phyloP scores from a whole-genome alignment of 768 basidiomycete species.

The Neoboletus brunneissimus region DNA sequence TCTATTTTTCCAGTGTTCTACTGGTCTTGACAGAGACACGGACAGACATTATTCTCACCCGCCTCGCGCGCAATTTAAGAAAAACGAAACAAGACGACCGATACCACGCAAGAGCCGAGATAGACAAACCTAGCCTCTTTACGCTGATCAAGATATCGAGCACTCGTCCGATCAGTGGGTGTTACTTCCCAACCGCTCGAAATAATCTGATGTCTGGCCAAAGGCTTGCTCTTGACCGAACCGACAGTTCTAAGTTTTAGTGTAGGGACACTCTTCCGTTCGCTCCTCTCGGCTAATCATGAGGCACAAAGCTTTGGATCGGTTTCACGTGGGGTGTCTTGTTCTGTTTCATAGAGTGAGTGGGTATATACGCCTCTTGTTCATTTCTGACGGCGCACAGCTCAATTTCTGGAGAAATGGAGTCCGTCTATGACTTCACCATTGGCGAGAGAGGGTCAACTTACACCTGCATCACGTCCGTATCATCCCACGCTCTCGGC shows the following conservation, averaged over 20 bases:
- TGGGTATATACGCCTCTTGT: not conserved
- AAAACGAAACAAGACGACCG: constrained; percentile 61
- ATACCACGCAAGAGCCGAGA: constrained; percentile 63
- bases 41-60: constrained; percentile 62
- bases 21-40: constrained; percentile 73
- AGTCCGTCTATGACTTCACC: constrained; percentile 55
- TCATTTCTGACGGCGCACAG: constrained; percentile 29
- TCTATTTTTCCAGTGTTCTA: constrained; percentile 48
- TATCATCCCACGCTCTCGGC: not conserved
- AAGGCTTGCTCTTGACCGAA: constrained; percentile 42
- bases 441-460: constrained; percentile 57
- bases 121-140: constrained; percentile 53
- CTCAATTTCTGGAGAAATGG: constrained; percentile 57
- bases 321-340: constrained; percentile 76
- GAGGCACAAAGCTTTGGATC: constrained; percentile 53
- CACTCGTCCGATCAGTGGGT: constrained; percentile 68
- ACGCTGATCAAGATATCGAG: constrained; percentile 67
- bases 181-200: not conserved
- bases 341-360: constrained; percentile 63
- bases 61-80: constrained; percentile 59
- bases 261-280: constrained; percentile 38
- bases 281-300: constrained; percentile 1
- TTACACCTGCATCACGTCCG: constrained; percentile 57
- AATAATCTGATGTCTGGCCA: not conserved
- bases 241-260: constrained; percentile 73